These are phyloP conservation scores for Hyaloscypha bicolor DNA, from an alignment of 495 filamentous ascomycete genomes.

Conservation along the genomic window DNA sequence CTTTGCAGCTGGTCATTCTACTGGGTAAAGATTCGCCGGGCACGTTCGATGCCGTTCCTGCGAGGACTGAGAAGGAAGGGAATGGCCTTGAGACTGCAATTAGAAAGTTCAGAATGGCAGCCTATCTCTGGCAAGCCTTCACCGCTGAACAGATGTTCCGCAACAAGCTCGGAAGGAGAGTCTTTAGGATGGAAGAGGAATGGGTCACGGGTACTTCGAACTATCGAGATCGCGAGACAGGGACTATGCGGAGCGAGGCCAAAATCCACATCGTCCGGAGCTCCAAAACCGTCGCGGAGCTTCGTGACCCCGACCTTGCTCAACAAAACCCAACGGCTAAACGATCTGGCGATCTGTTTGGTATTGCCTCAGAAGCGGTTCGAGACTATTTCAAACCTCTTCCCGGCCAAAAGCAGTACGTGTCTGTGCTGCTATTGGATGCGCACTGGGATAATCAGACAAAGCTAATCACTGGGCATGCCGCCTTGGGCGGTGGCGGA, in stretches of 20 bases:
- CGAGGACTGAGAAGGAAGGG: constrained; percentile 73
- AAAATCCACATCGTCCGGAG: constrained; percentile 81
- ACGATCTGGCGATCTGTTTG: constrained; percentile 70
- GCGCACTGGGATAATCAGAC: constrained; percentile 78
- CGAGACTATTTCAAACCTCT: constrained; percentile 70
- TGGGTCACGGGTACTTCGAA: constrained; percentile 83
- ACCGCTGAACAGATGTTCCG: constrained; percentile 94
- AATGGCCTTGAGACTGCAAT: constrained; percentile 78
- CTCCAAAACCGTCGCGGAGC: constrained; percentile 82
- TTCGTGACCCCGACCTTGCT: constrained; percentile 75
- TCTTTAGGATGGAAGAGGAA: constrained; percentile 88
- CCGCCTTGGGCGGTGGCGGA: constrained; percentile 70
- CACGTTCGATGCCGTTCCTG: constrained; percentile 80
- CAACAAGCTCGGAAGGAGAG: constrained; percentile 78
- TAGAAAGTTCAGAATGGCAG: constrained; percentile 85
- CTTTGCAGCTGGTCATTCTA: constrained; percentile 82
- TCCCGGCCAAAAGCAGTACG: constrained; percentile 80
- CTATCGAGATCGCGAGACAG: constrained; percentile 64
- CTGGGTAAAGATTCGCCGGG: constrained; percentile 86
- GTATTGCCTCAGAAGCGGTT: constrained; percentile 75
- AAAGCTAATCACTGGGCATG: constrained; percentile 76
- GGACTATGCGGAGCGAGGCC: constrained; percentile 83
- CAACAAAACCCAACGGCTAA: constrained; percentile 74
- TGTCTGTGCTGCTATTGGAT: constrained; percentile 81
- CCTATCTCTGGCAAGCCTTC: constrained; percentile 94